Evolutionary conservation across 2,329 filamentous ascomycete genomes (phyloP), one percentile per base, ranked within the genome.

Genomic region (Penicillium sp.): DNA sequence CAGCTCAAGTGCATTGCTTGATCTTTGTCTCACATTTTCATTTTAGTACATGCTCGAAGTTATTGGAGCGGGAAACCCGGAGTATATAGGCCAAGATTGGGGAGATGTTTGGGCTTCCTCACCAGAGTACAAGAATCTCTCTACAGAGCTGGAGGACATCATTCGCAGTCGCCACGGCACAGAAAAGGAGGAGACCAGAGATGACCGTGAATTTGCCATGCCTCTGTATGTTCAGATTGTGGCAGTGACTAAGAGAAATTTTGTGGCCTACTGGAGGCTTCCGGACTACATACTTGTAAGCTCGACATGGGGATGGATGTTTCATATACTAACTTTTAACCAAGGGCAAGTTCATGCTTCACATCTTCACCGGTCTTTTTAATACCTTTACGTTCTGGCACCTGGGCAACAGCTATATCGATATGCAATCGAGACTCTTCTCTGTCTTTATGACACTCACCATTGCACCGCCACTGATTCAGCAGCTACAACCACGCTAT

Each of bases 41-140:
- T 21, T 24, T 10, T 76, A 95, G 77, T 95, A 89, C 75, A 93
- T 95, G 90, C 85, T 96, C 9, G 90, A 95, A 51, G 82, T 80
- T 22, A 83, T 89, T 35, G 86, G 86, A 6, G 86, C 85, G 9
- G 85, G 85, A 6, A 81, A 86, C 52, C 85, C 85, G 10, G 82
- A 86, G 55, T 83, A 86, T 49, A 75, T 78, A 7, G 83, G 82
- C 1, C 78, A 85, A 56, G 84, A 89, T 63, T 90, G 86, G 86
- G 80, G 76, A 1, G 80, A 86, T 33, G 78, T 84, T 0, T 90
- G 87, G 87, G 75, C 74, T 2, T 66, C 77, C 1, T 87, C 84
- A 0, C 68, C 75, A 0, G 79, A 87, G 55, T 77, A 79, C 35
- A 68, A 79, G 19, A 65, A 72, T 4, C 77, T 81, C 9, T 73